These are phyloP conservation scores for Camelina sativa DNA, from an alignment of 345 rosid genomes.

Conservation along the genomic window DNA sequence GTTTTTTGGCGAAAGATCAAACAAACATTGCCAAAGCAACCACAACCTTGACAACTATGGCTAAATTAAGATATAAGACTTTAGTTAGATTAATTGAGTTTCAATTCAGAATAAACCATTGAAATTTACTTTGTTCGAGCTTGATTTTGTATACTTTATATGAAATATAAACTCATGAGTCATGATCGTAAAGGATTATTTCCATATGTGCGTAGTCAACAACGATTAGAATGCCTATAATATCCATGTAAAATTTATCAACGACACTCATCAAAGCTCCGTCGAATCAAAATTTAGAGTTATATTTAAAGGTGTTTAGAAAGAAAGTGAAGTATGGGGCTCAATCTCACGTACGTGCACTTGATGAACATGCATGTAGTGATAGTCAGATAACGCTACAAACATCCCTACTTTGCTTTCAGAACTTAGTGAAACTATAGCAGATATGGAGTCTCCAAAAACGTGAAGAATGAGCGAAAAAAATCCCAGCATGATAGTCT, in stretches of 20 bases:
- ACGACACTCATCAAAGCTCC: background rate
- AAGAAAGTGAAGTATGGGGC: background rate
- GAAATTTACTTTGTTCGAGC: background rate
- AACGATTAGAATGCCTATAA: background rate
- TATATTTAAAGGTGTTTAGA: background rate
- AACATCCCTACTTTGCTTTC: background rate
- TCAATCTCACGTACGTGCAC: background rate
- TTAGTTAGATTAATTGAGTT: background rate
- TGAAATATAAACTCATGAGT: background rate
- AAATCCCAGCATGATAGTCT: no score
- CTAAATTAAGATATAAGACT: background rate
- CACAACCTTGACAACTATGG: background rate
- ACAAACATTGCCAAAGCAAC: background rate
- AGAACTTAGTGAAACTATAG: background rate
- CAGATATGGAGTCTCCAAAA: no score
- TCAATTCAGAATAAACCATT: background rate
- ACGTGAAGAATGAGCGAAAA: no score
- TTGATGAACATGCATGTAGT: background rate
- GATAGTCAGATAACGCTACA: background rate
- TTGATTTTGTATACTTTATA: background rate
- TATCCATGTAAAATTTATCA: no score
- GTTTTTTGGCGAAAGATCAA: conserved; percentile 3
- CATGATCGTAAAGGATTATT: background rate
- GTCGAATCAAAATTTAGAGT: background rate
- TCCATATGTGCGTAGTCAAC: background rate